Base-by-base conservation (phyloP, 2,329 filamentous ascomycete genomes). In the Colletotrichum sp. region DNA sequence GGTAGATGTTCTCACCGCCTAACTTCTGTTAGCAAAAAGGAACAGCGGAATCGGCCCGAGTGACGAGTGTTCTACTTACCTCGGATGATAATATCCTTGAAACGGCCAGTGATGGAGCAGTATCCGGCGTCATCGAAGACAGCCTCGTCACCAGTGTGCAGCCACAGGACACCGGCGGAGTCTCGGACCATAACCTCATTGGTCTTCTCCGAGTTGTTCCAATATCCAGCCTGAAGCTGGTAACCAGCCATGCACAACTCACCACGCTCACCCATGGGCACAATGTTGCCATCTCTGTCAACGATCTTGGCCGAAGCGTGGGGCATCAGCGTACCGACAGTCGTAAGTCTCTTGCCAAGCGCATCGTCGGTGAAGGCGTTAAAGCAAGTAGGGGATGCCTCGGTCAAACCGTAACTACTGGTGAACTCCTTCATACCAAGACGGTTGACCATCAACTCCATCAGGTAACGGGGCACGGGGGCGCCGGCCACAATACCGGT, bases 401-500 rank as follows among this genome's bases (percentile, higher is more conserved):
- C 94, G 0, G 95, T 96, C 60, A 96, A 87, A 2, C 94, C 91
- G 78, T 94, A 94, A 81, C 91, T 93, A 78, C 90, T 93, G 2
- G 92, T 91, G 80, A 95, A 95, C 82, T 95, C 92, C 11, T 88
- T 90, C 92, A 96, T 96, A 71, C 94, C 94, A 34, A 96, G 90
- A 34, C 92, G 91, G 39, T 90, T 88, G 16, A 95, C 90, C 70
- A 96, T 88, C 30, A 92, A 87, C 83, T 94, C 91, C 93, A 96
- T 95, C 27, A 96, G 86, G 74, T 94, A 92, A 4, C 91, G 89
- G 3, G 94, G 94, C 2, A 96, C 94, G 0, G 94, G 94, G 0
- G 94, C 93, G 1, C 95, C 95, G 0, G 94, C 94, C 60, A 96
- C 93, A 80, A 95, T 96, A 9, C 94, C 94, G 0, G 94, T 96